Conservation (phyloP, 2,329 filamentous ascomycete genomes). For the Fusarium continuum region DNA sequence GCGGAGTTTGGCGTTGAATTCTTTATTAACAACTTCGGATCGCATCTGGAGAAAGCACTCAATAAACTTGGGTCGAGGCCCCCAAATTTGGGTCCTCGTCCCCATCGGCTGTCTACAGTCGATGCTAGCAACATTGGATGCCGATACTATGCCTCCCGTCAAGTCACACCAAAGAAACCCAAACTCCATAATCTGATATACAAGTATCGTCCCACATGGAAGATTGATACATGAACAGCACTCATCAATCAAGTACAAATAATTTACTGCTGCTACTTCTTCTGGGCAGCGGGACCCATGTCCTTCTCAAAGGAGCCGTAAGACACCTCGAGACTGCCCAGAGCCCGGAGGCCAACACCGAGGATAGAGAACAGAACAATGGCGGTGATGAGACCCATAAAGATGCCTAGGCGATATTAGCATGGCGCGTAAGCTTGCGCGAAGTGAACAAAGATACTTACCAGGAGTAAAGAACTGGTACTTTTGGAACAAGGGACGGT, state of each 20-base stretch:
- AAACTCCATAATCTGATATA: conserved; percentile 47
- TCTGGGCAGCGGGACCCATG: conserved; percentile 87
- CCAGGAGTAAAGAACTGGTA: conserved; percentile 95
- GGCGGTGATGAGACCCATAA: conserved; percentile 80
- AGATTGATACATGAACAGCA: conserved; percentile 21
- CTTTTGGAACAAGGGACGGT: conserved; percentile 79
- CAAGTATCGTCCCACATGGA: conserved; percentile 27
- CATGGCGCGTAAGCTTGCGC: not conserved
- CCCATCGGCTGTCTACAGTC: conserved; percentile 33
- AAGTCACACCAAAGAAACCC: conserved; percentile 42
- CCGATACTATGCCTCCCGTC: conserved; percentile 37
- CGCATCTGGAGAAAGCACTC: conserved; percentile 24
- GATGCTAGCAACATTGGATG: conserved; percentile 34
- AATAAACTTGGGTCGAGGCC: conserved; percentile 16
- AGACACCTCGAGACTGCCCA: conserved; percentile 84
- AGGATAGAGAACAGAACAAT: conserved; percentile 80
- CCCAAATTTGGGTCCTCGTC: conserved; percentile 11
- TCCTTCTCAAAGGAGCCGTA: conserved; percentile 98
- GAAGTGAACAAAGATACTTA: conserved; percentile 49
- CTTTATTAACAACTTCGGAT: conserved; percentile 20
- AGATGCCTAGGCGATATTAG: conserved; percentile 71
- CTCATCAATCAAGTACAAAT: conserved; percentile 10
- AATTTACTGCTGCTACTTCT: conserved; percentile 67
- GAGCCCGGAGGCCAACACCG: conserved; percentile 77
- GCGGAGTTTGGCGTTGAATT: conserved; percentile 42